Evolutionary conservation across 2,329 filamentous ascomycete species (phyloP), one percentile per base, ranked within the genome.

Genomic region (Teratosphaeria pseudoeucalypti): DNA sequence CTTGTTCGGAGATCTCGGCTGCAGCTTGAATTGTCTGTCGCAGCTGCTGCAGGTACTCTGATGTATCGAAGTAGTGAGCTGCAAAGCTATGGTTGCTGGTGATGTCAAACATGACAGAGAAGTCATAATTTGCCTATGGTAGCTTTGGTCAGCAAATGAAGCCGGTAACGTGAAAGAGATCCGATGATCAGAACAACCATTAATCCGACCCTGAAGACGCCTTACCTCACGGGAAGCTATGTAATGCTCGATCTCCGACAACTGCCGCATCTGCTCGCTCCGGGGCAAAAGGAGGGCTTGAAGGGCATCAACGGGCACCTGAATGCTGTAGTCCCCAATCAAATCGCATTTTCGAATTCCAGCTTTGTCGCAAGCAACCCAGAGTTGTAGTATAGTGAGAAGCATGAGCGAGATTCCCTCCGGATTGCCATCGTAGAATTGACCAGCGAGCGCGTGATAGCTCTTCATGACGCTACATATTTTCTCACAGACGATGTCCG

Each of bases 361-460:
- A n/a, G 67, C 69, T 11, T 72, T 64, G 62, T 89, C 86, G 68
- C 87, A 77, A 1, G 68, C 65, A 2, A 81, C 67, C 85, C 85
- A 89, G 0, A 85, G 63, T 55, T 83, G 79, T 66, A 87, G 78
- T 0, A 83, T 52, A 6, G 73, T 76, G 1, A 88, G 73, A 0
- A 87, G 69, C 64, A 81, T 76, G 0, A 71, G 59, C 32, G 83
- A 84, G 63, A 77, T 79, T 26, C 80, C 75, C 55, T 81, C 79
- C 0, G 78, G 74, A 59, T 80, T 76, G 3, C 64, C 61, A 0
- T 75, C 64, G 61, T 82, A 83, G 0, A 70, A 65, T 0, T 72
- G 63, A 0, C 67, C 62, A 2, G 66, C 65, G 1, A 61, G 56
- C 1, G 7, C 5, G 47, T 67, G 64, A 54, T 70, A 69, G 0